phyloP scores from a whole-genome alignment of 1,139 yeast species.

The Trichomonascaceae sp. region DNA sequence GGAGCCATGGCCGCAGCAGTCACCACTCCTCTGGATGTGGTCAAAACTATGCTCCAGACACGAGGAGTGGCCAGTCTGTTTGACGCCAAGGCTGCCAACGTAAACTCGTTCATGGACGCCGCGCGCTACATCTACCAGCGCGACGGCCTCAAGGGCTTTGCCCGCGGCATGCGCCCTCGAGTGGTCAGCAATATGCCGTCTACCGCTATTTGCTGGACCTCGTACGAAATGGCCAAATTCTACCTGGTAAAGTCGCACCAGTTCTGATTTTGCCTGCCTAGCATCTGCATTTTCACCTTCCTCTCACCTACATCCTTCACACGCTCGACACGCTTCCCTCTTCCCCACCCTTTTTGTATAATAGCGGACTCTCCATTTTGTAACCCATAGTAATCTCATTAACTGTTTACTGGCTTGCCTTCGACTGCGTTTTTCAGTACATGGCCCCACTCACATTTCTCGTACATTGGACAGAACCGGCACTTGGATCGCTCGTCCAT shows the following conservation, averaged over 20 bases:
- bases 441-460: slow-evolving; percentile 13
- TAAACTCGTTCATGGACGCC: slow-evolving; percentile 63
- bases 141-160: slow-evolving; percentile 60
- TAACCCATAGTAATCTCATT: too few species aligned
- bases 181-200: slow-evolving; percentile 90
- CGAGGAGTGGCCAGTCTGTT: slow-evolving; percentile 31
- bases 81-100: slow-evolving; percentile 39
- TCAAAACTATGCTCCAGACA: slow-evolving; percentile 84
- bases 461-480: slow-evolving; percentile 10
- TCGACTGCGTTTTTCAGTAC: slow-evolving; percentile 2
- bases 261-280: too few species aligned
- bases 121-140: slow-evolving; percentile 51
- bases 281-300: too few species aligned
- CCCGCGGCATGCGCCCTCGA: slow-evolving; percentile 83
- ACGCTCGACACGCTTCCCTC: too few species aligned
- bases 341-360: too few species aligned
- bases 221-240: slow-evolving; percentile 94
- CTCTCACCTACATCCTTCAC: too few species aligned
- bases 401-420: too few species aligned
- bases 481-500: slow-evolving; percentile 13
- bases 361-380: too few species aligned
- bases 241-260: slow-evolving; percentile 28
- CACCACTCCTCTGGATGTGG: slow-evolving; percentile 91
- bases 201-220: slow-evolving; percentile 97
- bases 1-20: slow-evolving; percentile 96